Evolutionary conservation across 352 stramenopile genomes (phyloP), one percentile per base, ranked within the genome.

Genomic region (Phytophthora syringae): DNA sequence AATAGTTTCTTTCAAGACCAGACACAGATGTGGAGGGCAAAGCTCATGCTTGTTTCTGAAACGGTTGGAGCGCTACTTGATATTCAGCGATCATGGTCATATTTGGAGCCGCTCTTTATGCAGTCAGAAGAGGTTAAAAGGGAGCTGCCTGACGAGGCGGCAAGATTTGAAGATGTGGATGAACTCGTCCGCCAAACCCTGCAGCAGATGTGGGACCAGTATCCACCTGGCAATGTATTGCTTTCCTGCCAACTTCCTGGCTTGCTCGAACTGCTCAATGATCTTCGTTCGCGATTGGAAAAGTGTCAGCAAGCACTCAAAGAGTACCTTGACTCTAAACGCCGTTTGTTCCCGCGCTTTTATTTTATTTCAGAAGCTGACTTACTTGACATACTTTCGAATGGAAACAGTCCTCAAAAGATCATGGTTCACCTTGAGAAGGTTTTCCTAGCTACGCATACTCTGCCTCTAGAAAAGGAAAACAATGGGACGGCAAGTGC

Each of bases 291-390:
- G 22, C 79, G 86, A 25, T 76, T 99, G 3, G 94, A 98, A 24
- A 80, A 89, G 32, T 98, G 95, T 60, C 97, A 98, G 42, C 97
- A 98, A 72, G 93, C 87, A 1, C 74, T 99, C 16, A 96, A 93
- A 51, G 93, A 98, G 62, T 99, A 98, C 64, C 71, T 98, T n/a
- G 95, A 98, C 52, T 89, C 90, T 1, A 97, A 98, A 54, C 81
- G 94, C 1, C 77, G 91, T 0, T 72, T 97, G 32, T 98, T 99
- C 43, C 95, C 95, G 6, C 83, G 95, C 0, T 98, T 98, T 53
- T 98, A 98, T 70, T 99, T 99, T 56, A 92, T 97, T n/a, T 98
- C 92, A 0, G 94, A 98, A 66, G 85, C 92, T 0, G 94, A 98
- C 66, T 64, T 99, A 27, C 76, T 99, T 13, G 95, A 99, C 61